Percentiles rank a stretch among this genome's conserved stretches.
phyloP scores from a whole-genome alignment of 2,329 filamentous ascomycete genomes.

The Dactylellina sp. region DNA sequence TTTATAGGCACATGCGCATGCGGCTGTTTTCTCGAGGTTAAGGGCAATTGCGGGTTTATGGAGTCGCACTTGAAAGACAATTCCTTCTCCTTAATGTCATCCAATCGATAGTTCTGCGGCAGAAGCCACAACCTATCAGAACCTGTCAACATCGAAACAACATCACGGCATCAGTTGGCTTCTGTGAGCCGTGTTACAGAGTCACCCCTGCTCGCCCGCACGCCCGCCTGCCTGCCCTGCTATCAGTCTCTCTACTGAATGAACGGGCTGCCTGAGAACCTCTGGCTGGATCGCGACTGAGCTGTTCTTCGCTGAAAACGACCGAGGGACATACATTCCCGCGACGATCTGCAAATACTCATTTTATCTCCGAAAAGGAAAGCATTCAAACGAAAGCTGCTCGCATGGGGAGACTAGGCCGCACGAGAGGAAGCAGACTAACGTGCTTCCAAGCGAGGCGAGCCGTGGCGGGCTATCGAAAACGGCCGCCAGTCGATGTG shows the following conservation, averaged over 20 bases:
- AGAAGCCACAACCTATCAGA: too few relatives aligned
- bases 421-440: constrained; percentile 8
- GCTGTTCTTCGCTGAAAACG: too few relatives aligned
- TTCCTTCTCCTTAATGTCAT: neutral
- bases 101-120: too few relatives aligned
- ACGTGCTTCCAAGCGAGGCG: constrained; percentile 39
- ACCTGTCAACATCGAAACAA: too few relatives aligned
- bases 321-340: neutral
- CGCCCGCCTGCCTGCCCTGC: too few relatives aligned
- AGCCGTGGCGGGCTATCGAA: constrained; percentile 33
- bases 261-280: too few relatives aligned
- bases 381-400: constrained; percentile 48
- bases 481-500: constrained; percentile 7
- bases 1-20: too few relatives aligned
- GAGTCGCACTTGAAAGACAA: neutral
- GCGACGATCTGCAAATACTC: constrained; percentile 39
- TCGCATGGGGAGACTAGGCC: constrained; percentile 11
- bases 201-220: too few relatives aligned
- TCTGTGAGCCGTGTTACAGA: too few relatives aligned
- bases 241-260: too few relatives aligned
- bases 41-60: neutral
- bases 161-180: too few relatives aligned
- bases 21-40: neutral
- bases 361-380: constrained; percentile 56
- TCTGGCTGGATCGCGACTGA: too few relatives aligned